Evolutionary conservation across 2,329 filamentous ascomycete species (phyloP).

Genomic region (Cercospora zeae-maydis): DNA sequence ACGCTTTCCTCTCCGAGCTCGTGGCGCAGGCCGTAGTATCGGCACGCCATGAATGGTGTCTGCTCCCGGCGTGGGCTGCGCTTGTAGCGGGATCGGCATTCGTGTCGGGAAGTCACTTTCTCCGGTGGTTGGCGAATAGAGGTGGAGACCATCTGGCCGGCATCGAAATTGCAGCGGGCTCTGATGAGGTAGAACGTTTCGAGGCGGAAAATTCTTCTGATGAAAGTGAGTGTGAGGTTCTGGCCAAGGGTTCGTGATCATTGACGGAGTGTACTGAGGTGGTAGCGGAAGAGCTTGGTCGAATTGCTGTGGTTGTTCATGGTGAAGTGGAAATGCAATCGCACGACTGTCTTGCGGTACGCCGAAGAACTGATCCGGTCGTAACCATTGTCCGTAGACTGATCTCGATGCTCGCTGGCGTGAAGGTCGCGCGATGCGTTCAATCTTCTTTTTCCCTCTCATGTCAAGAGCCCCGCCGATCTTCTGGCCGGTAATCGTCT

Average conservation of each 20-base stretch:
- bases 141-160: neutral
- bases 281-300: neutral
- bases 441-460: neutral
- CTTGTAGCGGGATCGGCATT: neutral
- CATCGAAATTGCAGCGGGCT: neutral
- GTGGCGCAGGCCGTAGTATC: neutral
- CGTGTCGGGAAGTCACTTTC: neutral
- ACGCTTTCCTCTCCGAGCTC: neutral
- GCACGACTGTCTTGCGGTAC: neutral
- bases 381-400: neutral
- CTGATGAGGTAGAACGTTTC: neutral
- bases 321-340: neutral
- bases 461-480: neutral
- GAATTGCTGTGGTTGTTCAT: neutral
- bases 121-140: neutral
- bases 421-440: neutral
- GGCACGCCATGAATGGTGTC: neutral
- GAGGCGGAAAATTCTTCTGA: neutral
- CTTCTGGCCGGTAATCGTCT: neutral
- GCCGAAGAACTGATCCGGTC: neutral
- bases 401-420: neutral
- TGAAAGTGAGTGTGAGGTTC: neutral
- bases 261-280: neutral
- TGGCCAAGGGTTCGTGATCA: neutral
- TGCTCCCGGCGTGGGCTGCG: neutral